These are phyloP conservation scores for Turritis glabra DNA, from an alignment of 345 rosid species.

Conservation along the genomic window DNA sequence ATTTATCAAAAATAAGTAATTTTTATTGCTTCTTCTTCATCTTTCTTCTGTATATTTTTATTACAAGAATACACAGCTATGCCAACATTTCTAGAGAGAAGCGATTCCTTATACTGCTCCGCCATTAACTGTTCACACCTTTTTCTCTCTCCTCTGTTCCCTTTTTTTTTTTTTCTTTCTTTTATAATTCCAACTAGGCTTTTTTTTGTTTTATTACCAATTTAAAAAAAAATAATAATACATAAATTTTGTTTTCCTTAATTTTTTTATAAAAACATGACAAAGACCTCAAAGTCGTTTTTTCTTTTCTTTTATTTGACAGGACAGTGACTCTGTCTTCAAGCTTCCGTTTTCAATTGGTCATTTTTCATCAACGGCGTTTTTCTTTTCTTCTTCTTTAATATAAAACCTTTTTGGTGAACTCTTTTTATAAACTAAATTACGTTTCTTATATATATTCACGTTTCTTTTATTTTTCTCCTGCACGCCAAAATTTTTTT, in stretches of 20 bases:
- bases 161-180: background rate
- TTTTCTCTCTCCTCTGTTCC: conserved; percentile 35
- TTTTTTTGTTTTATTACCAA: background rate
- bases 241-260: background rate
- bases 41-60: background rate
- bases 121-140: conserved; percentile 45
- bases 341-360: conserved; percentile 40
- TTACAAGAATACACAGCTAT: conserved; percentile 19
- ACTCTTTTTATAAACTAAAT: background rate
- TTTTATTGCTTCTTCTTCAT: conserved; percentile 23
- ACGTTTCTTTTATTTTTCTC: conserved; percentile 7
- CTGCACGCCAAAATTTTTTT: background rate
- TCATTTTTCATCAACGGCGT: conserved; percentile 37
- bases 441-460: background rate
- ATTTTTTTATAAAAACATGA: conserved; percentile 30
- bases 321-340: conserved; percentile 37
- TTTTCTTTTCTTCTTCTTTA: background rate
- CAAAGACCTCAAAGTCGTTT: conserved; percentile 30
- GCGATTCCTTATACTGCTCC: conserved; percentile 45
- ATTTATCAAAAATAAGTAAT: background rate
- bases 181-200: conserved; percentile 24
- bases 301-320: conserved; percentile 13
- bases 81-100: conserved; percentile 35
- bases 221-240: too few relatives aligned
- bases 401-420: background rate